Evolutionary conservation across 306 rosid genomes (phyloP).

Genomic region (Dryas alaskensis): DNA sequence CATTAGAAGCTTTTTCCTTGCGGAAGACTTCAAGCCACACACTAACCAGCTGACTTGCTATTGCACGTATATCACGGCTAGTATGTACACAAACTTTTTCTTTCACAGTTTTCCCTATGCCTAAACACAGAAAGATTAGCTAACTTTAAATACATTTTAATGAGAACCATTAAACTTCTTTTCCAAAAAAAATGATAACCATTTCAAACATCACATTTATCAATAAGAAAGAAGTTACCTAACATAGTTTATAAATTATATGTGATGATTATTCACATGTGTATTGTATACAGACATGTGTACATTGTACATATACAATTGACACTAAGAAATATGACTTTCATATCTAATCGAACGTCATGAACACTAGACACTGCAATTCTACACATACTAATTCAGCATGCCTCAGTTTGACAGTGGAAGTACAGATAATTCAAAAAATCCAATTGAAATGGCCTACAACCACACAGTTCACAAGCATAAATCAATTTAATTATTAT

Average conservation of each 20-base stretch:
- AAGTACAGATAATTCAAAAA: background rate
- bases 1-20: constrained; percentile 85
- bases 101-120: constrained; percentile 95
- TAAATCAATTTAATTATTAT: background rate
- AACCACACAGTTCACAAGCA: constrained; percentile 1
- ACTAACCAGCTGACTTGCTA: constrained; percentile 95
- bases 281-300: background rate
- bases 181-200: no score
- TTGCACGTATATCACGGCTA: constrained; percentile 98
- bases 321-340: background rate
- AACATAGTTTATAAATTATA: background rate
- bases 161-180: background rate
- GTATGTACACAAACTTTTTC: constrained; percentile 99
- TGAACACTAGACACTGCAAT: background rate
- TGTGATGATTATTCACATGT: background rate
- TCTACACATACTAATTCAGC: background rate
- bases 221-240: background rate
- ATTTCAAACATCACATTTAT: background rate
- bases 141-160: constrained; percentile 3
- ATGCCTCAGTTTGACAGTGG: constrained; percentile 4
- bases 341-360: background rate
- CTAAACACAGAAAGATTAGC: constrained; percentile 40
- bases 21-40: constrained; percentile 99
- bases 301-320: background rate
- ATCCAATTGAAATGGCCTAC: background rate